A percentile compares a stretch with the other conserved stretches of the same genome.
Evolutionary conservation across 2,329 filamentous ascomycete species (phyloP).

Genomic region (Macroventuria anomochaeta): DNA sequence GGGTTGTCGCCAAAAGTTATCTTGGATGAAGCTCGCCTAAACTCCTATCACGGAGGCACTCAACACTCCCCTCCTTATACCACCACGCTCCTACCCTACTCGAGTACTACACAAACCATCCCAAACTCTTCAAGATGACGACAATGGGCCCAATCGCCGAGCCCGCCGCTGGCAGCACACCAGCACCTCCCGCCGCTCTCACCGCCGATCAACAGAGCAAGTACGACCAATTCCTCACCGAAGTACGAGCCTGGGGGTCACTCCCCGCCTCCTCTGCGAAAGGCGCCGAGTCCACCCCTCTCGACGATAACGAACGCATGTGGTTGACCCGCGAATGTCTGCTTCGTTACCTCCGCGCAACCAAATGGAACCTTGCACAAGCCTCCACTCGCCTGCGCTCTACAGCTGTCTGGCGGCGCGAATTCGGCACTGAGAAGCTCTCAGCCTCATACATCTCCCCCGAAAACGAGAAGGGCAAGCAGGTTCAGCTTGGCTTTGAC

Average conservation of each 20-base stretch:
- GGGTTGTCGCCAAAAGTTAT: slow-evolving; percentile 24
- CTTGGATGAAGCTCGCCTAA: slow-evolving; percentile 10
- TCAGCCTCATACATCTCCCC: slow-evolving; percentile 87
- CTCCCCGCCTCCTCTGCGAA: slow-evolving; percentile 70
- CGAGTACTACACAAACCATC: too few relatives aligned
- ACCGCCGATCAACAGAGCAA: slow-evolving; percentile 80
- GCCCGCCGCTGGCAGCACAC: slow-evolving; percentile 60
- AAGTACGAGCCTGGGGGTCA: slow-evolving; percentile 73
- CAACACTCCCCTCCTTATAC: neutral
- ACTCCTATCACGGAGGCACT: slow-evolving; percentile 11
- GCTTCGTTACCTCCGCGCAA: slow-evolving; percentile 88
- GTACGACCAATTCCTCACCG: slow-evolving; percentile 77
- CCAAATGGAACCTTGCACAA: slow-evolving; percentile 80
- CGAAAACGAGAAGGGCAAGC: slow-evolving; percentile 97
- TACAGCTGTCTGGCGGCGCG: slow-evolving; percentile 86
- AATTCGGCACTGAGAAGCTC: slow-evolving; percentile 79
- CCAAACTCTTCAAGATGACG: slow-evolving; percentile 26
- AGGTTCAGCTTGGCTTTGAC: slow-evolving; percentile 88
- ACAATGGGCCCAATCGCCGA: slow-evolving; percentile 43
- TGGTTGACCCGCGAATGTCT: slow-evolving; percentile 94
- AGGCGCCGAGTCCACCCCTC: slow-evolving; percentile 63
- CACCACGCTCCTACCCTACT: neutral
- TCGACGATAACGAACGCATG: slow-evolving; percentile 81
- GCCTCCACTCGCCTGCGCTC: slow-evolving; percentile 79
- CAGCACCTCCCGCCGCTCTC: slow-evolving; percentile 64